A percentile compares a stretch with the other conserved stretches of the same genome.
phyloP scores from a whole-genome alignment of 371 early-diverging fungal species.

The Mucor lusitanicus region DNA sequence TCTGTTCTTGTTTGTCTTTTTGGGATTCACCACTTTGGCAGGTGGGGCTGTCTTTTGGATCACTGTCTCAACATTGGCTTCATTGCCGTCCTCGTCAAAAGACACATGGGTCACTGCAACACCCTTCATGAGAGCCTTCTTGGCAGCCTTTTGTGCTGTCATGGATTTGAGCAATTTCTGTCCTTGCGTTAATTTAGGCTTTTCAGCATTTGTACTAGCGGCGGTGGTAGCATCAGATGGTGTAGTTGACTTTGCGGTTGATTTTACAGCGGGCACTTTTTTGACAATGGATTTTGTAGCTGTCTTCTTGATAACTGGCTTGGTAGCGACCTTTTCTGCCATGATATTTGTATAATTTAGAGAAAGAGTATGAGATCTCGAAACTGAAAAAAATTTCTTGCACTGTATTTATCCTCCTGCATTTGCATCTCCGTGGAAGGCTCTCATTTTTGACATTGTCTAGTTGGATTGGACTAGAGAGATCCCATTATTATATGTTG shows the following conservation, averaged over 20 bases:
- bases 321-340: not conserved
- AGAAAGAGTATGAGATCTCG: not conserved
- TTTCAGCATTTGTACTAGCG: not conserved
- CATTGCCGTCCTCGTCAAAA: slow-evolving; percentile 35
- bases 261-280: not conserved
- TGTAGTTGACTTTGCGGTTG: not conserved
- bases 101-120: slow-evolving; percentile 18
- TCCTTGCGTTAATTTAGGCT: slow-evolving; percentile 27
- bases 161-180: slow-evolving; percentile 32
- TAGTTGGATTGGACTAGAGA: too few relatives aligned
- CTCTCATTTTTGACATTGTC: not conserved
- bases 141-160: slow-evolving; percentile 35
- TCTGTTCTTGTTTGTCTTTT: slow-evolving; percentile 9
- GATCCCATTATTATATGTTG: too few relatives aligned
- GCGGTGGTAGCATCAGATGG: not conserved
- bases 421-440: slow-evolving; percentile 1
- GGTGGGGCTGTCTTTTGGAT: slow-evolving; percentile 12
- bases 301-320: not conserved
- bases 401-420: not conserved
- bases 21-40: not conserved
- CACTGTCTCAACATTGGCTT: slow-evolving; percentile 17
- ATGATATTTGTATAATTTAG: not conserved
- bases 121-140: slow-evolving; percentile 22
- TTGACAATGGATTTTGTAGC: not conserved
- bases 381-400: not conserved